Percentiles rank a stretch among this genome's conserved stretches.
These are phyloP conservation scores for Aspergillus sclerotioniger DNA, from an alignment of 495 filamentous ascomycete genomes.

Conservation along the genomic window DNA sequence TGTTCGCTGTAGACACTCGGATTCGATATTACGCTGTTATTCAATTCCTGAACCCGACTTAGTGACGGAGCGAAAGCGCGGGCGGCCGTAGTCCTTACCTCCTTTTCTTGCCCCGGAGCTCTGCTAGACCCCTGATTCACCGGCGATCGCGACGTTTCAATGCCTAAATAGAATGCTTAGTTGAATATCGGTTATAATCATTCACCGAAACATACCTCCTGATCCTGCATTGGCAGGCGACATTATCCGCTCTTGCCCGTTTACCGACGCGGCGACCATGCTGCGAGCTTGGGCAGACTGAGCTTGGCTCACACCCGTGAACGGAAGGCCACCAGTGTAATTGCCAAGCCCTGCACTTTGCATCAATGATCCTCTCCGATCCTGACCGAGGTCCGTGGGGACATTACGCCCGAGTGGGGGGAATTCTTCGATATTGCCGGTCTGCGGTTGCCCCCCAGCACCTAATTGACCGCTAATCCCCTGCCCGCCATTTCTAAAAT, in stretches of 20 bases:
- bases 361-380: conserved; percentile 61
- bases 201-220: conserved; percentile 14
- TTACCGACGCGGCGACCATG: conserved; percentile 26
- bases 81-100: conserved; percentile 24
- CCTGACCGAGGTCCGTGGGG: conserved; percentile 68
- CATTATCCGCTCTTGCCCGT: conserved; percentile 36
- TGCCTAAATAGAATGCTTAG: conserved; percentile 29
- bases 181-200: neutral
- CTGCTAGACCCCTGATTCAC: conserved; percentile 42
- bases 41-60: conserved; percentile 28
- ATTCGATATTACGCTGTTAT: conserved; percentile 31
- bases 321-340: conserved; percentile 47
- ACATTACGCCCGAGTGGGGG: conserved; percentile 73
- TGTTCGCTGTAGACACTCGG: conserved; percentile 37
- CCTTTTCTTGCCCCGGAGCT: conserved; percentile 43
- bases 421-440: conserved; percentile 75
- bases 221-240: conserved; percentile 26
- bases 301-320: conserved; percentile 31
- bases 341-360: conserved; percentile 64
- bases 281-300: conserved; percentile 30
- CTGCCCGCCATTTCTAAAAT: conserved; percentile 60
- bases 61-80: neutral
- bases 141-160: conserved; percentile 43
- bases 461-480: conserved; percentile 57
- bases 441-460: conserved; percentile 58